phyloP scores from a whole-genome alignment of 2,329 filamentous ascomycete genomes.

The Microsporum audouinii region DNA sequence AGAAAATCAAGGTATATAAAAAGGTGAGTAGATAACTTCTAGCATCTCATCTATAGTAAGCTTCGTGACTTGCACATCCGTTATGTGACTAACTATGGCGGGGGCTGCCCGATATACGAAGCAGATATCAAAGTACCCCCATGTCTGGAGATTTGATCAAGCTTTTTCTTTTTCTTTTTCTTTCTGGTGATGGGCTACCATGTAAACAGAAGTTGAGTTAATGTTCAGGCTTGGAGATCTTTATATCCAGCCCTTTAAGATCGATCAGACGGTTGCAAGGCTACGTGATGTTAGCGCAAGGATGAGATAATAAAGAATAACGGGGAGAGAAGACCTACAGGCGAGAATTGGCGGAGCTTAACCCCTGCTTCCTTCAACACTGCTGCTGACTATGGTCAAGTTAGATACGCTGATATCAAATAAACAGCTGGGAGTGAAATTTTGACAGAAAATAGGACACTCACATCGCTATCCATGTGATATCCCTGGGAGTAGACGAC shows the following conservation, averaged over 20 bases:
- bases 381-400: slow-evolving; percentile 48
- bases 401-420: slow-evolving; percentile 1
- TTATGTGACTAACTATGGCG: background rate
- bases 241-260: slow-evolving; percentile 33
- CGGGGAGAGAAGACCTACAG: slow-evolving; percentile 44
- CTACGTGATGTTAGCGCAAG: slow-evolving; percentile 27
- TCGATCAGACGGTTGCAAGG: slow-evolving; percentile 55
- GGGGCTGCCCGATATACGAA: background rate
- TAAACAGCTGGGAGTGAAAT: background rate
- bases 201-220: background rate
- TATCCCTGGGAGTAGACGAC: slow-evolving; percentile 92
- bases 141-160: background rate
- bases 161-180: background rate
- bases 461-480: slow-evolving; percentile 71
- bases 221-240: background rate
- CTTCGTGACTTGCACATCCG: background rate
- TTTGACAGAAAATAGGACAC: background rate
- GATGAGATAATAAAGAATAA: slow-evolving; percentile 2
- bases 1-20: background rate
- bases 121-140: background rate
- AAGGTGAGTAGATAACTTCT: background rate
- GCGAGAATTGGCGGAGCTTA: slow-evolving; percentile 72
- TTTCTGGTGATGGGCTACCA: too few relatives aligned
- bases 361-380: slow-evolving; percentile 80
- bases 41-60: background rate